Base-by-base conservation (phyloP, 768 basidiomycete species). In the Sporobolomyces phaffii region DNA sequence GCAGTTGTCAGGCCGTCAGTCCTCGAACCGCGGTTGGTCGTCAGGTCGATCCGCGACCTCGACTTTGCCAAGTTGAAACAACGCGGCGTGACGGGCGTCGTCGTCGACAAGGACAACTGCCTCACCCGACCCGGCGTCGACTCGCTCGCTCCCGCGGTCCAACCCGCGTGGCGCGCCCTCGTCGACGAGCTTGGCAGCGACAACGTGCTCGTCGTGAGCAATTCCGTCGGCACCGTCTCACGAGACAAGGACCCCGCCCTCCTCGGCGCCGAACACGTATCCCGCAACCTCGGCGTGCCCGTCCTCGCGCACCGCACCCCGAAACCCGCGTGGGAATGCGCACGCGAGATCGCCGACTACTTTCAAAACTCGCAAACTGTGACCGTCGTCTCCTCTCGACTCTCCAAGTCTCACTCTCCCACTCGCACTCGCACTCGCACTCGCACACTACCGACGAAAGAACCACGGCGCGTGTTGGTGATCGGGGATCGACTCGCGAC, bases 101-200 rank as follows among this genome's bases (percentile, higher is more conserved):
- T 99, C 2, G 88, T 98, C 72, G 94, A 98, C 82, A 97, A 98
- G 79, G 94, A 99, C 76, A 98, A 99, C 73, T 98, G 94, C 75
- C 79, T 98, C 71, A 28, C 38, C 2, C 50, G 5, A 5, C 11
- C n/a, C 63, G 43, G n/a, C 4, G 33, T 22, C 44, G 8, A 2
- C 33, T 7, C 13, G 45, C 45, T 29, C 53, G 2, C 5, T 48
- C 13, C 26, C 24, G 20, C 28, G 17, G 5, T 29, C 5, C 15
- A n/a, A 4, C 26, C 1, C 24, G 5, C 56, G 17, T 97, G 92
- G 92, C 76, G 80, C 33, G 82, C 85, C 72, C 88, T 91, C 57
- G 79, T 84, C 48, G 77, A 82, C 47, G 81, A 83, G 0, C 97
- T 98, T 73, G 89, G 89, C 0, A 81, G 85, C 29, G 82, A 82